phyloP scores from a whole-genome alignment of 164 flowering plant genomes.

The Protea cynaroides region DNA sequence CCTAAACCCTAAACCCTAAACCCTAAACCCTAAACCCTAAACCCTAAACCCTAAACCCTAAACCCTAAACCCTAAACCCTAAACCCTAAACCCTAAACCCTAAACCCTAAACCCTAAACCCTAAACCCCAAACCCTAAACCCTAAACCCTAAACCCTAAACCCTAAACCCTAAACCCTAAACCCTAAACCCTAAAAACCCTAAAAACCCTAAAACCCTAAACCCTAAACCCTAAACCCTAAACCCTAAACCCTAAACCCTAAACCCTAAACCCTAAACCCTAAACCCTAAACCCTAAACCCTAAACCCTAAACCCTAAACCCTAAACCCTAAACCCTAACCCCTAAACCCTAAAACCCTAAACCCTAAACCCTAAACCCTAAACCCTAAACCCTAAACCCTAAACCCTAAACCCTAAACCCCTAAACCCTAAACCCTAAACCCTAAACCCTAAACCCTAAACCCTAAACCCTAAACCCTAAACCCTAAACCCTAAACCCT shows the following conservation, averaged over 20 bases:
- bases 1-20: conserved; percentile 17
- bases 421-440: too few species aligned
- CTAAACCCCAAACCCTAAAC: too few species aligned
- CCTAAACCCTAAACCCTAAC: conserved; percentile 6
- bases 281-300: conserved; percentile 10
- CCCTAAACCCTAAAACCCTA: too few species aligned
- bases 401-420: conserved; percentile 12
- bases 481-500: conserved; percentile 3
- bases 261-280: conserved; percentile 8
- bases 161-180: conserved; percentile 9
- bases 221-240: conserved; percentile 6
- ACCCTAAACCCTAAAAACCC: conserved; percentile 4
- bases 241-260: conserved; percentile 7
- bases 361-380: conserved; percentile 9
- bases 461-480: conserved; percentile 4
- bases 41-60: conserved; percentile 13
- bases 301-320: conserved; percentile 8
- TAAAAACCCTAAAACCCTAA: too few species aligned
- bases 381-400: conserved; percentile 9
- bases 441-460: not conserved
- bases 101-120: too few species aligned
- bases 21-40: conserved; percentile 17
- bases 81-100: not conserved
- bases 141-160: conserved; percentile 9
- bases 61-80: conserved; percentile 13